Evolutionary conservation across 352 stramenopile genomes (phyloP), one percentile per base, ranked within the genome.

Genomic region (Phytophthora europaea): DNA sequence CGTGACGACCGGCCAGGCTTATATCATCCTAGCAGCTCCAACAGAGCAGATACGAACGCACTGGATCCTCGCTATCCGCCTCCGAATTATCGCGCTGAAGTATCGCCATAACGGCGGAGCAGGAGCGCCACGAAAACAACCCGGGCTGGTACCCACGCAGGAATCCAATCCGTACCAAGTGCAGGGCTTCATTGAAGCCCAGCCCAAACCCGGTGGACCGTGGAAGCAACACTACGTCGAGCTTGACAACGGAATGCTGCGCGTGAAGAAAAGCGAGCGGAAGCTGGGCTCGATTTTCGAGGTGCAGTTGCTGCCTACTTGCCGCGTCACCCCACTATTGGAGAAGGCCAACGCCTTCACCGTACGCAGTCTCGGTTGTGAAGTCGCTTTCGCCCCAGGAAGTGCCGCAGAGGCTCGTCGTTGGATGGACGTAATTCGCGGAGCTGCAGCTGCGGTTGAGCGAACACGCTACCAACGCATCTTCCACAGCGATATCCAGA

Each of bases 191-290:
- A 81, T 92, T 38, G 78, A 91, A 23, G 78, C 87, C n/a, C 81
- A 90, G 59, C 58, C 73, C 23, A 83, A 76, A n/a, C 80, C 76
- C 0, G 83, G 78, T 12, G 75, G 68, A 31, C 63, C 65, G 5
- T 93, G 86, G 84, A 92, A 91, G 60, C 73, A 76, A 23, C 70
- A 78, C 38, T 92, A 83, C 47, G 83, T 92, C 22, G 87, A 92
- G 47, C 62, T 92, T 1, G 82, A 90, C 31, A 88, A 92, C 54
- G 80, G 83, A 15, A 87, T 90, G 66, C 67, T 94, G 31, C 84
- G 87, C 20, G 75, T 94, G 62, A 94, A 94, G 61, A 73, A 70
- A 31, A 91, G 75, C 47, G 87, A 91, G 58, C 73, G 83, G 4
- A 83, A 78, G 36, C 55, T 94, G 3, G 83, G 84, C 5, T 79